A percentile compares a stretch with the other conserved stretches of the same genome.
Evolutionary conservation across 371 early-diverging fungal genomes (phyloP).

Genomic region (Saksenaea vasiformis): DNA sequence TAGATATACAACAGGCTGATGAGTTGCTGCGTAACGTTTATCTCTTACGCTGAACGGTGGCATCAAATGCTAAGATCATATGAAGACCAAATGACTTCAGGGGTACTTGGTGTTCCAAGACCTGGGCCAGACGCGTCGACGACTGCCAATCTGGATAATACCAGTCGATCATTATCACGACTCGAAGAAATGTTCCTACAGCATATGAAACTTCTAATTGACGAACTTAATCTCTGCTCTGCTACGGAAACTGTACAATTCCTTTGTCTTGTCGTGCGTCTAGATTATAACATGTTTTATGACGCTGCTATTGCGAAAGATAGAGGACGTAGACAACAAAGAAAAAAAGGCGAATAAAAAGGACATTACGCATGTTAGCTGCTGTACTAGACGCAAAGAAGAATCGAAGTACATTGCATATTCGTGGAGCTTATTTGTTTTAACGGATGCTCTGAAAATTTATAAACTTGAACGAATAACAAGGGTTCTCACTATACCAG

Average conservation of each 20-base stretch:
- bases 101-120: constrained; percentile 43
- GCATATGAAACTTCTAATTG: constrained; percentile 72
- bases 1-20: constrained; percentile 75
- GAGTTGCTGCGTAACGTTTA: constrained; percentile 68
- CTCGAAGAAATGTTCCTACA: constrained; percentile 67
- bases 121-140: constrained; percentile 20
- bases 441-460: too few species aligned
- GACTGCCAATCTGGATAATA: constrained; percentile 25
- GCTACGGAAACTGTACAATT: constrained; percentile 75
- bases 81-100: constrained; percentile 46
- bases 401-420: too few species aligned
- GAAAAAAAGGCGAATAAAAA: not conserved
- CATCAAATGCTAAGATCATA: constrained; percentile 36
- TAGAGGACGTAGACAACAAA: not conserved
- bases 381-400: too few species aligned
- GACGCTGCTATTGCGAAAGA: constrained; percentile 5
- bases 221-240: constrained; percentile 76
- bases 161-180: constrained; percentile 42
- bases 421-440: too few species aligned
- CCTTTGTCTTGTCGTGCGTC: constrained; percentile 72
- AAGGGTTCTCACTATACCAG: too few species aligned
- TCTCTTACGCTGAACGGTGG: constrained; percentile 55
- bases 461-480: too few species aligned
- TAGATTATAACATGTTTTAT: constrained; percentile 76
- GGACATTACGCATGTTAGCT: too few species aligned